phyloP scores from a whole-genome alignment of 192 early-diverging fungal species.

The Cladochytrium replicatum region DNA sequence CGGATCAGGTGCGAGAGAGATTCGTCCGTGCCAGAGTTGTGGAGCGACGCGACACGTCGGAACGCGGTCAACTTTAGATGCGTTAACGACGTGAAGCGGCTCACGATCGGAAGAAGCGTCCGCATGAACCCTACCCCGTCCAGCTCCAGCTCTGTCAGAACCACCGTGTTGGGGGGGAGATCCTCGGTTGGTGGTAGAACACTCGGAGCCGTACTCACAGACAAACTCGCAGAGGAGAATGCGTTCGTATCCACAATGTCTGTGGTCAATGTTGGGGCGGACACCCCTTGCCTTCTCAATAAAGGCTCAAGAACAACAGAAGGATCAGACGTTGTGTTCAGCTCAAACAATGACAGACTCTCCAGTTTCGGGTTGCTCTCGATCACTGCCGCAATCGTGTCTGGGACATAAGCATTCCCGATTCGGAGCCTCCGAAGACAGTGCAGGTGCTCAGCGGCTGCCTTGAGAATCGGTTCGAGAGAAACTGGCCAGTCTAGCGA shows the following conservation, averaged over 20 bases:
- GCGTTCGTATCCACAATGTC: no score
- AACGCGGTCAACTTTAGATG: constrained; percentile 5
- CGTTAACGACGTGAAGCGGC: constrained; percentile 10
- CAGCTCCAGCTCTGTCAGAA: constrained; percentile 4
- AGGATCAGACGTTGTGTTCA: constrained; percentile 3
- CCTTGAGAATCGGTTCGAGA: background rate
- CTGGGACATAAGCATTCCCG: constrained; percentile 2
- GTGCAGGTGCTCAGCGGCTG: background rate
- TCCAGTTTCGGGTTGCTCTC: constrained; percentile 1
- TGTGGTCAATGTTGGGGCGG: background rate
- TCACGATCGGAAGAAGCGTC: constrained; percentile 1
- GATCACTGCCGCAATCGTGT: constrained; percentile 2
- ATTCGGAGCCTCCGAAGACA: constrained; percentile 5
- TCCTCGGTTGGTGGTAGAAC: no score
- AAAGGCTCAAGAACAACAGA: background rate
- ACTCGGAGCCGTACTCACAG: no score
- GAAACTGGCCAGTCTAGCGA: constrained; percentile 11
- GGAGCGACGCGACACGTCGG: constrained; percentile 9
- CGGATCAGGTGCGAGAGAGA: background rate
- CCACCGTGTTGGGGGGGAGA: no score
- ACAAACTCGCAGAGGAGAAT: no score
- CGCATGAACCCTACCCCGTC: constrained; percentile 10
- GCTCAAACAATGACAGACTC: constrained; percentile 4
- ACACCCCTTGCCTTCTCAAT: background rate
- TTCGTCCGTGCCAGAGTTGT: constrained; percentile 2